phyloP scores from a whole-genome alignment of 768 basidiomycete genomes.

The Kondoa malvinella region DNA sequence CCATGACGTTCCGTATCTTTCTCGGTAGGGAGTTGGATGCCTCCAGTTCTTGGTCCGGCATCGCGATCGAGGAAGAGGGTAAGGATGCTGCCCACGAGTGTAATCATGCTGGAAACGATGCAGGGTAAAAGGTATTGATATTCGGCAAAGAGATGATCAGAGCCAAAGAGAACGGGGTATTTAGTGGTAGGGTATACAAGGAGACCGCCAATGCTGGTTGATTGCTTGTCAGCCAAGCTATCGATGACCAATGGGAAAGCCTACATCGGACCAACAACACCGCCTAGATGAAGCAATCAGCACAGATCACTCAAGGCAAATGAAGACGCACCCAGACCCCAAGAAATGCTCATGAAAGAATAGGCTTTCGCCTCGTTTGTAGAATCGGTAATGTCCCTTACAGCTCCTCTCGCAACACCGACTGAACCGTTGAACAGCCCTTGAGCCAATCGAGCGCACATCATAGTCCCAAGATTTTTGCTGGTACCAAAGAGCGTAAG shows the following conservation, averaged over 20 bases:
- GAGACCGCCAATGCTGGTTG: constrained; percentile 3
- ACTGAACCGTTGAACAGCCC: constrained; percentile 86
- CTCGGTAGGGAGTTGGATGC: constrained; percentile 65
- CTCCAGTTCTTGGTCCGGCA: constrained; percentile 71
- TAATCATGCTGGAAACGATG: constrained; percentile 55
- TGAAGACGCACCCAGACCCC: constrained; percentile 48
- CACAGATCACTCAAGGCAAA: constrained; percentile 6
- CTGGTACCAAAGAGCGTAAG: constrained; percentile 63
- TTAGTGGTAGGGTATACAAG: constrained; percentile 51
- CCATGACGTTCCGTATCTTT: constrained; percentile 38
- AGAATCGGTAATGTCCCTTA: constrained; percentile 70
- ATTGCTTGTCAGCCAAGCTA: not conserved
- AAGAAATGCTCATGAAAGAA: constrained; percentile 44
- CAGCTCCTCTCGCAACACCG: constrained; percentile 78
- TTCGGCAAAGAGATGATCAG: constrained; percentile 42
- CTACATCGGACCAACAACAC: constrained; percentile 69
- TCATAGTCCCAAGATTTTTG: constrained; percentile 57
- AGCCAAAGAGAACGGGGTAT: constrained; percentile 59
- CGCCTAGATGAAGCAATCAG: constrained; percentile 71
- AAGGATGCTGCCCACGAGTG: constrained; percentile 62
- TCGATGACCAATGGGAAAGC: not conserved
- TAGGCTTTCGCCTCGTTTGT: constrained; percentile 91
- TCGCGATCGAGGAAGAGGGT: constrained; percentile 78
- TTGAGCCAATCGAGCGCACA: constrained; percentile 63
- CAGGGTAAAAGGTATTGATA: constrained; percentile 89